Evolutionary conservation across 148 eudicot genomes (phyloP).

Genomic region (Beta vulgaris): DNA sequence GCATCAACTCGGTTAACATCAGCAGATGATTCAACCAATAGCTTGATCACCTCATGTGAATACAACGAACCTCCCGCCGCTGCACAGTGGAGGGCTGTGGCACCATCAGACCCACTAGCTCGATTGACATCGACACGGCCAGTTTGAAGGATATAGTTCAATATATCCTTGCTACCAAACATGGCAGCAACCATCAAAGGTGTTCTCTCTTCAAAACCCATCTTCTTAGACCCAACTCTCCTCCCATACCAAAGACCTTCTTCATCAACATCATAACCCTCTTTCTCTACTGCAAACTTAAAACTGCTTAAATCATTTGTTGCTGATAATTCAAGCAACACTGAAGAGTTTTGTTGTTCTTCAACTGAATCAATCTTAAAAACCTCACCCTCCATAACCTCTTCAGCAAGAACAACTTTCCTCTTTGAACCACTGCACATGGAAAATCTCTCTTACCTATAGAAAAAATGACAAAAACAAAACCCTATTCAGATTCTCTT

Average conservation of each 20-base stretch:
- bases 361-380: slow-evolving; percentile 17
- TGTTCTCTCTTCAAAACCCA: slow-evolving; percentile 82
- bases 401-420: slow-evolving; percentile 26
- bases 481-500: slow-evolving; percentile 26
- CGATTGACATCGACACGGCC: slow-evolving; percentile 61
- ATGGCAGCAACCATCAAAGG: slow-evolving; percentile 83
- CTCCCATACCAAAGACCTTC: slow-evolving; percentile 71
- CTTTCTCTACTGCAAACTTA: slow-evolving; percentile 51
- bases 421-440: slow-evolving; percentile 58
- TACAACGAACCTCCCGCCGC: slow-evolving; percentile 54
- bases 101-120: slow-evolving; percentile 79
- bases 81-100: slow-evolving; percentile 91
- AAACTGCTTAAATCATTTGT: slow-evolving; percentile 57
- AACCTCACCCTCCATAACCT: slow-evolving; percentile 43
- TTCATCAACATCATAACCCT: slow-evolving; percentile 50
- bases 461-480: slow-evolving; percentile 20
- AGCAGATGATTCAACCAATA: slow-evolving; percentile 58
- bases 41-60: slow-evolving; percentile 55
- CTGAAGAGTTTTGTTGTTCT: slow-evolving; percentile 20
- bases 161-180: slow-evolving; percentile 68
- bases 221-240: slow-evolving; percentile 69
- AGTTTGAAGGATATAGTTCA: slow-evolving; percentile 51
- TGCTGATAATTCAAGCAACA: slow-evolving; percentile 73
- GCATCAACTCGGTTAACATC: slow-evolving; percentile 50
- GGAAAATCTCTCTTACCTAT: slow-evolving; percentile 27